Base-by-base conservation (phyloP, 208 protist genomes). In the Strigomonas culicis region DNA sequence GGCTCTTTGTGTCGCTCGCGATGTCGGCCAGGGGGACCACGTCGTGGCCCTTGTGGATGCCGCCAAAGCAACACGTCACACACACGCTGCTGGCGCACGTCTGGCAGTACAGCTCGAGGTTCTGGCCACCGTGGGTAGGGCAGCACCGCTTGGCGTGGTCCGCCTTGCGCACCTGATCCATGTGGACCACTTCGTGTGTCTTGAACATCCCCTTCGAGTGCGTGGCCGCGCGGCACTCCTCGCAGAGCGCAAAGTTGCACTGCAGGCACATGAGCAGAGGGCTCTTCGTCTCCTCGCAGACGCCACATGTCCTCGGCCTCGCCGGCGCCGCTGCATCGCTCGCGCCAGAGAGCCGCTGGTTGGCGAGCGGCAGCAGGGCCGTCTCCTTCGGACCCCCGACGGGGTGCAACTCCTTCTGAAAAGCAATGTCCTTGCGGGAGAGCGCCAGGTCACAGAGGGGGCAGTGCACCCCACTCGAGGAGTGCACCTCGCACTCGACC, bases 231-330 rank as follows among this genome's bases (percentile, higher is more conserved):
- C 69, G 51, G 69, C 83, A 93, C 1, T 24, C 63, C 2, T 66
- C 62, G 51, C 87, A 93, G n/a, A 90, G 60, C 22, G 79, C 77
- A 56, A 90, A 93, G 66, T 81, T 74, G 63, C 87, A 93, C 64
- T 86, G 83, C 11, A 84, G 30, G 58, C 87, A 93, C 53, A 77
- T 59, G 19, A 75, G 52, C 21, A 43, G 69, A 39, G 32, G 32
- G 0, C 69, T 67, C 21, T 21, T 49, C 13, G 58, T 55, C 51
- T 82, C 74, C 64, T 93, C 87, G 63, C 87, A 93, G 27, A 85
- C 74, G 30, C 82, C 81, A 59, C 86, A 93, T n/a, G 66, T 30
- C 39, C 46, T 2, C 32, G 34, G 28, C 0, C 46, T 7, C 0
- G 59, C 10, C 7, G 27, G 19, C 24, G 15, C 34, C 4, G 31